Evolutionary conservation across 257 asterid genomes (phyloP).

Genomic region (Solanum peruvianum): DNA sequence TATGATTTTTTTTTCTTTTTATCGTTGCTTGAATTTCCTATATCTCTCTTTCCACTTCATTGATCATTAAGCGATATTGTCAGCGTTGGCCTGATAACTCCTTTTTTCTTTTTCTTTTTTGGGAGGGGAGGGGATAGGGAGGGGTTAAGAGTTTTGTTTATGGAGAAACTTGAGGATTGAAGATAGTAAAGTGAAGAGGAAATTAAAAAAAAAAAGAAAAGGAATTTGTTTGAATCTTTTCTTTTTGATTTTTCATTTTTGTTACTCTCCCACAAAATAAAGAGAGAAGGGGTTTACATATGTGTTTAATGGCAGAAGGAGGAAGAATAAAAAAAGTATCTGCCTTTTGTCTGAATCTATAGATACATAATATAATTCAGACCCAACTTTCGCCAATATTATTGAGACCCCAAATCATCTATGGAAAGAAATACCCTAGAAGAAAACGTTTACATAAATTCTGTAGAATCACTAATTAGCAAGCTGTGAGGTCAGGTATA

Average conservation of each 20-base stretch:
- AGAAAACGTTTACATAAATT: slow-evolving; percentile 1
- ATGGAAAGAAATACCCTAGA: background rate
- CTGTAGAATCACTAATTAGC: slow-evolving; percentile 17
- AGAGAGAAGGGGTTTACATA: background rate
- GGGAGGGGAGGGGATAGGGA: background rate
- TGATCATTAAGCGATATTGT: background rate
- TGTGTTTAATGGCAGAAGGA: background rate
- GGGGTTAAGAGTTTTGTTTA: background rate
- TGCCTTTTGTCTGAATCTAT: slow-evolving; percentile 1
- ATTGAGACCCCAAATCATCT: slow-evolving; percentile 5
- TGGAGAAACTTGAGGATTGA: background rate
- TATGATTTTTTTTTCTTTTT: too few species aligned
- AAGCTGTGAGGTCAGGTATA: slow-evolving; percentile 21
- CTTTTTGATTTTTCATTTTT: background rate
- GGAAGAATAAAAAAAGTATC: background rate
- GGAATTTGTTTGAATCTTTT: background rate
- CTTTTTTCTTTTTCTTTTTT: background rate
- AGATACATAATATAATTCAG: background rate
- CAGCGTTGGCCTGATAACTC: background rate
- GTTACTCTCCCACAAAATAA: background rate
- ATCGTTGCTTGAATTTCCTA: background rate
- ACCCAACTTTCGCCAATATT: slow-evolving; percentile 1
- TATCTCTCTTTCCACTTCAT: background rate
- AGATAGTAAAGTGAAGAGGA: background rate
- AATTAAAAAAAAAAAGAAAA: background rate